A percentile compares a stretch with the other conserved stretches of the same genome.
Conservation (phyloP, 495 filamentous ascomycete species). For the Cudoniella acicularis region DNA sequence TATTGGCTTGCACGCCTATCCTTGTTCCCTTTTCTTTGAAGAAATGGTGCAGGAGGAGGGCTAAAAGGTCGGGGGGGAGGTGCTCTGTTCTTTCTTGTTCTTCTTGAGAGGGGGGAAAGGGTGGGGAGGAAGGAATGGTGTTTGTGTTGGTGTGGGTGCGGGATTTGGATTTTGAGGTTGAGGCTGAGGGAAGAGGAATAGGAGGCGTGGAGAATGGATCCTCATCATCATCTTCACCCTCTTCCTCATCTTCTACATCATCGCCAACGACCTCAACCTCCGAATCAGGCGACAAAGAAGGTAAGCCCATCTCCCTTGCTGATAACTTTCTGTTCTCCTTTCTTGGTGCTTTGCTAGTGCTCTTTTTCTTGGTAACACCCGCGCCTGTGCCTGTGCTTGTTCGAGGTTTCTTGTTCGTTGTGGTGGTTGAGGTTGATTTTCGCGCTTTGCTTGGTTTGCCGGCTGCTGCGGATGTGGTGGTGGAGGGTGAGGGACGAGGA, state of each 20-base stretch:
- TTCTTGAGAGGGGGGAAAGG: background rate
- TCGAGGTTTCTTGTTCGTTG: background rate
- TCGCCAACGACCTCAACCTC: background rate
- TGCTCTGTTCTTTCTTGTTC: constrained; percentile 26
- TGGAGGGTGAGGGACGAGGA: constrained; percentile 12
- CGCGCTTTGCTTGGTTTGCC: constrained; percentile 3
- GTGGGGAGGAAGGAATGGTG: too few relatives aligned
- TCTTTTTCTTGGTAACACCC: background rate
- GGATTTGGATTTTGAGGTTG: constrained; percentile 5
- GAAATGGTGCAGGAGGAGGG: constrained; percentile 70
- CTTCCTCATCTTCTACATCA: background rate
- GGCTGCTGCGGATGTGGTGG: constrained; percentile 1
- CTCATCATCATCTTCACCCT: background rate
- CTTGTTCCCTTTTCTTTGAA: constrained; percentile 59
- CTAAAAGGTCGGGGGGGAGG: constrained; percentile 73
- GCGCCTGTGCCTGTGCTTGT: background rate
- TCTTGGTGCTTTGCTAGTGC: background rate
- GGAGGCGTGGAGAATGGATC: constrained; percentile 7
- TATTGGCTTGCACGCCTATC: constrained; percentile 76
- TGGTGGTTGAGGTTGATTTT: background rate
- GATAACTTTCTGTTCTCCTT: background rate
- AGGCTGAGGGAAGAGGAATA: background rate
- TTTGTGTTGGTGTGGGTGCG: background rate
- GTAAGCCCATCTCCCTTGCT: background rate
- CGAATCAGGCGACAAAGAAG: background rate